Percentiles rank a stretch among this genome's conserved stretches.
These are phyloP conservation scores for Onygena corvina DNA, from an alignment of 2,329 filamentous ascomycete species.

Conservation along the genomic window DNA sequence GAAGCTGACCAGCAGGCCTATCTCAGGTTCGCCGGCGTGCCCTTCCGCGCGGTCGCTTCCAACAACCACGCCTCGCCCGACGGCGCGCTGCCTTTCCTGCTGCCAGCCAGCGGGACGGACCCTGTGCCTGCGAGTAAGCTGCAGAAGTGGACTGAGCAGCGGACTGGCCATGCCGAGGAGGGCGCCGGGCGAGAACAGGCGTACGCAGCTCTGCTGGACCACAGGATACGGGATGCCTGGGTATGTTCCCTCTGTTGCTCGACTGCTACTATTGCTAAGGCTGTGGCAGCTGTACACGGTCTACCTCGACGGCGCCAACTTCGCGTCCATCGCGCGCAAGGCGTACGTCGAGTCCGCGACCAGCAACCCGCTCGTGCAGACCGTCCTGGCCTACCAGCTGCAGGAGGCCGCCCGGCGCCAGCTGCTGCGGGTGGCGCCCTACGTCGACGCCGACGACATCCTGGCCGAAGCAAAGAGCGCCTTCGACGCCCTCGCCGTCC, in stretches of 20 bases:
- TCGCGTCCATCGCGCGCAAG: slow-evolving; percentile 48
- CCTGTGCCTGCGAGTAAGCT: slow-evolving; percentile 55
- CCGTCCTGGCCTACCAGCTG: slow-evolving; percentile 53
- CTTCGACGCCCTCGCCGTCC: slow-evolving; percentile 47
- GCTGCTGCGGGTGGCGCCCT: slow-evolving; percentile 49
- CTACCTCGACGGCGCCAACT: slow-evolving; percentile 62
- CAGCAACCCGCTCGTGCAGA: slow-evolving; percentile 49
- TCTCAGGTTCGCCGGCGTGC: slow-evolving; percentile 61
- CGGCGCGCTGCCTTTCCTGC: slow-evolving; percentile 76
- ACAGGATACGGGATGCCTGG: slow-evolving; percentile 74
- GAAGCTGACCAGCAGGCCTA: slow-evolving; percentile 50
- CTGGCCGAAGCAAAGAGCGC: slow-evolving; percentile 51
- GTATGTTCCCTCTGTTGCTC: slow-evolving; percentile 31
- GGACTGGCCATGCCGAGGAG: slow-evolving; percentile 40
- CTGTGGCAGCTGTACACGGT: slow-evolving; percentile 56
- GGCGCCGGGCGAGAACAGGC: slow-evolving; percentile 41
- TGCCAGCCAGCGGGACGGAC: slow-evolving; percentile 40
- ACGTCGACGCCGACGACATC: slow-evolving; percentile 46
- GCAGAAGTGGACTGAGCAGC: slow-evolving; percentile 53
- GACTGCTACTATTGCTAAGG: background rate
- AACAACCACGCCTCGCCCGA: slow-evolving; percentile 89
- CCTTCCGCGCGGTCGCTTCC: slow-evolving; percentile 56
- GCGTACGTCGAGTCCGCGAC: slow-evolving; percentile 60
- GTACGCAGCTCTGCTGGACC: slow-evolving; percentile 66
- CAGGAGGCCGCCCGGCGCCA: slow-evolving; percentile 61